A percentile compares a stretch with the other conserved stretches of the same genome.
These are phyloP conservation scores for Amanita jacksonii DNA, from an alignment of 768 basidiomycete genomes.

Conservation along the genomic window DNA sequence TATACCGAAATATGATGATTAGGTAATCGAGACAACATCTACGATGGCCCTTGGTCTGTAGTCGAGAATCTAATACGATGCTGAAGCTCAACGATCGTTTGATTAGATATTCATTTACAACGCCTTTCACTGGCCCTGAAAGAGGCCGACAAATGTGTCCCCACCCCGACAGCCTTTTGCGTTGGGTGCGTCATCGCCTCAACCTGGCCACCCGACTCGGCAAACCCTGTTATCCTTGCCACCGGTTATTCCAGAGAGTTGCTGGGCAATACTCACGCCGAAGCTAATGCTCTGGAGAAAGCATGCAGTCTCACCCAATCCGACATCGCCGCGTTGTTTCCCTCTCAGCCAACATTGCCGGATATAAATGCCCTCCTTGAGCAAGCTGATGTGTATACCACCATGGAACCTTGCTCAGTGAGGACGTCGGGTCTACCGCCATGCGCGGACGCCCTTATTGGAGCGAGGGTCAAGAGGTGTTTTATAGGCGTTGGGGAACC, in stretches of 20 bases:
- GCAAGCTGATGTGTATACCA: conserved; percentile 79
- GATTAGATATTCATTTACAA: conserved; percentile 6
- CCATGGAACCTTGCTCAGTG: conserved; percentile 92
- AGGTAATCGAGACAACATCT: conserved; percentile 1
- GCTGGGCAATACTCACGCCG: conserved; percentile 92
- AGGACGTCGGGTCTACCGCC: conserved; percentile 80
- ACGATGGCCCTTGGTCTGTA: not conserved
- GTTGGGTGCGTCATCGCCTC: conserved; percentile 78
- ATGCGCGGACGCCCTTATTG: conserved; percentile 78
- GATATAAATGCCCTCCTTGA: conserved; percentile 31
- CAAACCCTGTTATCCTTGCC: conserved; percentile 46
- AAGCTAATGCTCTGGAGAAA: conserved; percentile 87
- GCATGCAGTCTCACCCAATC: conserved; percentile 34
- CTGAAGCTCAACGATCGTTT: not conserved
- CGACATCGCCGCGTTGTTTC: conserved; percentile 37
- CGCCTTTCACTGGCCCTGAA: conserved; percentile 51
- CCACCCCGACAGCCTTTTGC: conserved; percentile 73
- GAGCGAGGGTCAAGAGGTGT: conserved; percentile 60
- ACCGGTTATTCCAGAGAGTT: conserved; percentile 89
- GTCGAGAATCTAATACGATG: not conserved
- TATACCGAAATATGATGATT: not conserved
- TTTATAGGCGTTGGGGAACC: conserved; percentile 89
- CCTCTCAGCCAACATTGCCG: conserved; percentile 17
- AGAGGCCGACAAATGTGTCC: conserved; percentile 63
- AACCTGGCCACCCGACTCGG: conserved; percentile 27